These are phyloP conservation scores for Avena atlantica DNA, from an alignment of 176 grass and related monocot genomes.

Conservation along the genomic window DNA sequence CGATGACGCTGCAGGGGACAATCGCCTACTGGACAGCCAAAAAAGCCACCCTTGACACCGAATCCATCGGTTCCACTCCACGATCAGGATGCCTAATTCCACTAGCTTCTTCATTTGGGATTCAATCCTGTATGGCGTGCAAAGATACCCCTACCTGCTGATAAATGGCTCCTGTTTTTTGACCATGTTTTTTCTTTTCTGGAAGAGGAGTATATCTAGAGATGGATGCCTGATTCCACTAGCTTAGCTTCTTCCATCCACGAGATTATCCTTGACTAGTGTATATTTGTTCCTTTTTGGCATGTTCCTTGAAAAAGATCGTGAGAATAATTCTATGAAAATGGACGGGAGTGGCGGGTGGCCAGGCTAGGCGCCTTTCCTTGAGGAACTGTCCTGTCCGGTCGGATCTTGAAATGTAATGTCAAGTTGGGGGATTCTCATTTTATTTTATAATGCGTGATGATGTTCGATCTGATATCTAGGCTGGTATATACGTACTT, in stretches of 20 bases:
- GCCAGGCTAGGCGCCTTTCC: not conserved
- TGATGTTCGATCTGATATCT: conserved; percentile 26
- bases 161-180: not conserved
- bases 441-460: not conserved
- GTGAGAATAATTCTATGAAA: not conserved
- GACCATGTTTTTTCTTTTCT: not conserved
- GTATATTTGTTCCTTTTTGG: not conserved
- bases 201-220: not conserved
- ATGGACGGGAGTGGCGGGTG: not conserved
- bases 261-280: not conserved
- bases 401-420: not conserved
- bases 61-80: not conserved
- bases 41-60: not conserved
- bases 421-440: conserved; percentile 14
- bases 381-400: not conserved
- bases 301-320: not conserved
- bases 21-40: conserved; percentile 3
- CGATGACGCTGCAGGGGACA: conserved; percentile 16
- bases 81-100: not conserved
- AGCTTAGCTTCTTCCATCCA: not conserved
- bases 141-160: not conserved
- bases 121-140: not conserved
- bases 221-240: not conserved
- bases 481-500: not conserved
- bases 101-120: not conserved